Conservation (phyloP, 2,329 filamentous ascomycete genomes). For the Aspergillus sp. region DNA sequence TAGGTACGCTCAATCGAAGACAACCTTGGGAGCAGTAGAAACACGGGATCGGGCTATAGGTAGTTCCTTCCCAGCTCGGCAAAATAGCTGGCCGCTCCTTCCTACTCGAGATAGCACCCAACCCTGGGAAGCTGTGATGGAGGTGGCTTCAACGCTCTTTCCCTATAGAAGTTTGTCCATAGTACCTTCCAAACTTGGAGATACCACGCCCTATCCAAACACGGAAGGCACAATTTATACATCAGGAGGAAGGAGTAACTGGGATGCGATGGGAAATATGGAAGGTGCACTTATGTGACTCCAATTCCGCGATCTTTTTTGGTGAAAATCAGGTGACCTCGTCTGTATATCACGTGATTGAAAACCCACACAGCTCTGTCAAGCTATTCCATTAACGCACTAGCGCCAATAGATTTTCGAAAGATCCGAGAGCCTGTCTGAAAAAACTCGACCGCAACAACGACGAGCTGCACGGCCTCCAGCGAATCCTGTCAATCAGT, state of each 20-base stretch:
- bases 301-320: too few species aligned
- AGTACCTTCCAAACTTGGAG: not conserved
- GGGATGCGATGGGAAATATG: too few species aligned
- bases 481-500: constrained; percentile 31
- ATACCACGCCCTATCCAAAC: not conserved
- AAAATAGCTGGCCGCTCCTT: not conserved
- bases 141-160: not conserved
- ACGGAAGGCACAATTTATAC: not conserved
- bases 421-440: constrained; percentile 37
- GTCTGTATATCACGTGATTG: constrained; percentile 28
- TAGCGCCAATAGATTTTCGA: constrained; percentile 42
- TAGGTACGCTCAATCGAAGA: too few species aligned
- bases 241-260: too few species aligned
- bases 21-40: too few species aligned
- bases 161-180: not conserved
- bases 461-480: constrained; percentile 37
- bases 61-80: not conserved
- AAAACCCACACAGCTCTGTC: constrained; percentile 18
- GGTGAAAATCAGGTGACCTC: not conserved
- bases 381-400: constrained; percentile 23
- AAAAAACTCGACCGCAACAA: constrained; percentile 42
- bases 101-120: not conserved
- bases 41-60: too few species aligned
- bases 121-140: not conserved
- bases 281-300: too few species aligned